Evolutionary conservation across 345 rosid species (phyloP).

Genomic region (Aquilaria sinensis): DNA sequence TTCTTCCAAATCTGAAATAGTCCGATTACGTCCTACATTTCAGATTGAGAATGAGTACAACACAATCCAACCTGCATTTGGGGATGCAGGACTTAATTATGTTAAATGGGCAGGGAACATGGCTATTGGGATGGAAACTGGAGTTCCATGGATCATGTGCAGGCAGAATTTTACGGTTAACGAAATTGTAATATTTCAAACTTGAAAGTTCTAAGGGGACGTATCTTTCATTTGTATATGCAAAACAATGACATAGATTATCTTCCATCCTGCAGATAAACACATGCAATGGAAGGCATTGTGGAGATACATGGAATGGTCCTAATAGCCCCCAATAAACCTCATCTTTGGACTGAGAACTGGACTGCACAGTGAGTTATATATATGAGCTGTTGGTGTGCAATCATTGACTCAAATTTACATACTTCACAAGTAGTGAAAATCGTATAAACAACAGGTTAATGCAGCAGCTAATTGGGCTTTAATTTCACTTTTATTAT

Average conservation of each 20-base stretch:
- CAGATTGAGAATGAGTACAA: conserved; percentile 87
- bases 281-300: conserved; percentile 87
- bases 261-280: conserved; percentile 42
- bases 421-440: too few relatives aligned
- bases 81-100: conserved; percentile 43
- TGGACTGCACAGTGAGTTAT: conserved; percentile 81
- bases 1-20: background rate
- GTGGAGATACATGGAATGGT: conserved; percentile 83
- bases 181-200: conserved; percentile 38
- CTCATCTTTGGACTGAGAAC: conserved; percentile 86
- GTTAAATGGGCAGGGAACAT: conserved; percentile 64
- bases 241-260: background rate
- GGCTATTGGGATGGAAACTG: conserved; percentile 39
- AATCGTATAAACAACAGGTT: background rate
- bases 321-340: conserved; percentile 72
- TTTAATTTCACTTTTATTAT: too few relatives aligned
- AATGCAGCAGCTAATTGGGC: background rate
- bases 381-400: background rate
- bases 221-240: background rate
- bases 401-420: too few relatives aligned
- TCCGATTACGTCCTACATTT: background rate
- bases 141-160: conserved; percentile 93
- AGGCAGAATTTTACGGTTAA: conserved; percentile 74
- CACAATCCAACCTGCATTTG: conserved; percentile 52
- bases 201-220: background rate